Evolutionary conservation across 2,329 filamentous ascomycete species (phyloP), one percentile per base, ranked within the genome.

Genomic region (Cephalotrichum gorgonifer): DNA sequence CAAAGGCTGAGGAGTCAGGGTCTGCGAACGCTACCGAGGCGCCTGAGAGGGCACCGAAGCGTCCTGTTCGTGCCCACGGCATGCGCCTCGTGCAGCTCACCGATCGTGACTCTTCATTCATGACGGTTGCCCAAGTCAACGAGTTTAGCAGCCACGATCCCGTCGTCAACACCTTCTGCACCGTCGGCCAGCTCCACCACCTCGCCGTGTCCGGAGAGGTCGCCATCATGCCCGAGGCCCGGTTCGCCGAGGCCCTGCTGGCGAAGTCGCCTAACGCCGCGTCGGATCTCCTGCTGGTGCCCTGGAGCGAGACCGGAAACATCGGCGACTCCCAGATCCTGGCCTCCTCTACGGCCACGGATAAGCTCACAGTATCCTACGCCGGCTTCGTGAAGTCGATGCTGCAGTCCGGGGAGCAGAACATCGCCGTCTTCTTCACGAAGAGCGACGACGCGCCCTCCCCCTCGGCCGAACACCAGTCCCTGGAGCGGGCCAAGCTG

Each of bases 71-170:
- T 58, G 84, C 89, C 0, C 88, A 95, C 57, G 91, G 89, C 28
- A 69, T 95, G n/a, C 85, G 90, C 14, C 76, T 97, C 15, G 68
- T 94, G 44, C 87, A 94, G 60, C 77, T 97, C 12, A 94, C 88
- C 0, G 90, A 96, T 57, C 88, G 91, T 75, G 86, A 88, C 39
- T 96, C 91, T 1, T 90, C 89, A 17, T 91, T 96, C 57, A 97
- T 97, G 91, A 85, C 88, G 57, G 88, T 95, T 11, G 84, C 88
- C 0, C 88, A 94, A 59, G 75, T 84, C 3, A 85, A 89, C 35
- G 87, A 93, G 44, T 76, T 81, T 52, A 78, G 78, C 25, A 73
- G 77, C 6, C 76, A 78, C 57, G 91, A 97, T 58, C 88, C 91
- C 0, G 83, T 97, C 4, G 81, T 96, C 49, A 95, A 95, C 61